Evolutionary conservation across 2,329 filamentous ascomycete species (phyloP).

Genomic region (Scedosporium aurantiacum): DNA sequence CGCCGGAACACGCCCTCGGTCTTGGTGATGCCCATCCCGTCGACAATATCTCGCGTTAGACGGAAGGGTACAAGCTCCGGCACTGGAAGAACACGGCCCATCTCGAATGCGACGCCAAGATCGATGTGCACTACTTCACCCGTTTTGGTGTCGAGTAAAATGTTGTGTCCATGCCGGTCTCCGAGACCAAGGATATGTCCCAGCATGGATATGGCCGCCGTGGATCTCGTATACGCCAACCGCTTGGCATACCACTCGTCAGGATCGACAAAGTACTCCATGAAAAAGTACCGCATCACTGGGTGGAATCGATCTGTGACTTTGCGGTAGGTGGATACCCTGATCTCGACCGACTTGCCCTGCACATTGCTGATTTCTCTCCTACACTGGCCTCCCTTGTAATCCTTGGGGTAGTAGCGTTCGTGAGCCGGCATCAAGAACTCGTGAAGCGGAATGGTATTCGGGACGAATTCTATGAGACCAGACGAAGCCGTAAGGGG

Average conservation of each 20-base stretch:
- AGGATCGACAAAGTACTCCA: conserved; percentile 85
- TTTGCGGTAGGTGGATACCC: conserved; percentile 65
- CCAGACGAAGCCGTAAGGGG: conserved; percentile 77
- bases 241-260: conserved; percentile 92
- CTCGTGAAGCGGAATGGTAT: conserved; percentile 85
- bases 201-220: conserved; percentile 88
- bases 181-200: conserved; percentile 88
- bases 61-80: conserved; percentile 95
- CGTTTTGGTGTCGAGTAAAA: conserved; percentile 77
- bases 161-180: conserved; percentile 94
- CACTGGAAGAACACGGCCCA: conserved; percentile 85
- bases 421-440: conserved; percentile 87
- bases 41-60: conserved; percentile 84
- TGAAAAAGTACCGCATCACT: conserved; percentile 93
- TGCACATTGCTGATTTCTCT: conserved; percentile 69
- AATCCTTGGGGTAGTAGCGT: conserved; percentile 73
- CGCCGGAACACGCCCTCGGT: conserved; percentile 93
- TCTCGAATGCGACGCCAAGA: conserved; percentile 92
- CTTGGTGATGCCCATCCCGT: conserved; percentile 91
- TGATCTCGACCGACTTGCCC: conserved; percentile 54
- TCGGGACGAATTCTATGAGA: conserved; percentile 91
- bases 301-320: conserved; percentile 78
- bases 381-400: conserved; percentile 64
- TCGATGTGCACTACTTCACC: conserved; percentile 97
- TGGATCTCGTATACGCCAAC: conserved; percentile 84